phyloP scores from a whole-genome alignment of 495 filamentous ascomycete genomes.

The Parachaetomium inaequale region DNA sequence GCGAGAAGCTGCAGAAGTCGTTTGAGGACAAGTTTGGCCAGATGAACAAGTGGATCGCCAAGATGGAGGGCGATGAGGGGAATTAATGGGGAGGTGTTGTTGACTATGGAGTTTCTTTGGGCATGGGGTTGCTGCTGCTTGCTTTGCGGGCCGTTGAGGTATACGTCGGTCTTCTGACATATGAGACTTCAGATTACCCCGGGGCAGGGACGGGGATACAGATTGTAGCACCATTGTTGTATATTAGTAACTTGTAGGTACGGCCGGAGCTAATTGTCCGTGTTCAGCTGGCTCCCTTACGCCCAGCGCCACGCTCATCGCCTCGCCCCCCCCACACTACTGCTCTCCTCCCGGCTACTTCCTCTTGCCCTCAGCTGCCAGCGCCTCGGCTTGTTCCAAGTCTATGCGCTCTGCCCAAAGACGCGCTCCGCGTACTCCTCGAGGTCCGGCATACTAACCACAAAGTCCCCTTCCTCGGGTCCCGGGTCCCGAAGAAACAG shows the following conservation, averaged over 20 bases:
- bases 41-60: slow-evolving; percentile 50
- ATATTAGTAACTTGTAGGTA: no score
- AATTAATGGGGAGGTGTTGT: slow-evolving; percentile 15
- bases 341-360: no score
- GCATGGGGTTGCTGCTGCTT: neutral
- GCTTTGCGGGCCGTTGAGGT: neutral
- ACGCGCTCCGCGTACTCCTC: neutral
- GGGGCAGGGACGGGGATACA: neutral
- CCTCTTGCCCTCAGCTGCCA: no score
- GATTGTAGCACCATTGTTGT: slow-evolving; percentile 6
- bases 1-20: slow-evolving; percentile 47
- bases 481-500: no score
- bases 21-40: slow-evolving; percentile 49
- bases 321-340: no score
- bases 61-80: slow-evolving; percentile 44
- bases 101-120: neutral
- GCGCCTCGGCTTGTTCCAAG: no score
- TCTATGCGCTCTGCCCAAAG: no score
- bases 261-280: no score
- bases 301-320: no score
- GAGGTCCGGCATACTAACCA: neutral
- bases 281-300: no score
- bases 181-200: no score
- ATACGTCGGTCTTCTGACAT: neutral
- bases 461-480: no score